Evolutionary conservation across 2,329 filamentous ascomycete species (phyloP).

Genomic region (Plenodomus lindquistii): DNA sequence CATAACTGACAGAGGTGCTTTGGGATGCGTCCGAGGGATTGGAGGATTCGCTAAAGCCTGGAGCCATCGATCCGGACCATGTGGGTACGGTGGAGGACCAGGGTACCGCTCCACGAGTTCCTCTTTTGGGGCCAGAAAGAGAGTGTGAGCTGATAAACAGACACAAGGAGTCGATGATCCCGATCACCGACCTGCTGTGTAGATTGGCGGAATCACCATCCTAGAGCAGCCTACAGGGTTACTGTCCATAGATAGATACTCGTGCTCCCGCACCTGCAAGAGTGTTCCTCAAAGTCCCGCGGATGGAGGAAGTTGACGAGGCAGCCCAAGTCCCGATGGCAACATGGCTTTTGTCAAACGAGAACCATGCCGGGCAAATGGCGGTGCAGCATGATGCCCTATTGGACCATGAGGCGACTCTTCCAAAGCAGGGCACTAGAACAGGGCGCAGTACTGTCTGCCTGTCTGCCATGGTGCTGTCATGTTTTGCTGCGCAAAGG

Average conservation of each 20-base stretch:
- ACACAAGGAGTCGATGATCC: slow-evolving; percentile 2
- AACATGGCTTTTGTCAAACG: slow-evolving; percentile 7
- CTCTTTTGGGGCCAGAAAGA: slow-evolving; percentile 24
- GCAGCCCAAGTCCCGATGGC: slow-evolving; percentile 19
- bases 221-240: slow-evolving; percentile 17
- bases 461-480: slow-evolving; percentile 8
- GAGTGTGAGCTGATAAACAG: neutral
- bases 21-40: slow-evolving; percentile 15
- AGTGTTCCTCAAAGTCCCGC: slow-evolving; percentile 13
- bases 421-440: slow-evolving; percentile 15
- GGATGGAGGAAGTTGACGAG: neutral
- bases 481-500: slow-evolving; percentile 6
- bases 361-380: slow-evolving; percentile 14
- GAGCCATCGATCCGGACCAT: slow-evolving; percentile 13
- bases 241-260: slow-evolving; percentile 10
- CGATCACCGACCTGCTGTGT: slow-evolving; percentile 11
- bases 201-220: slow-evolving; percentile 2
- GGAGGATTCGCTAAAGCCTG: slow-evolving; percentile 15
- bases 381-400: slow-evolving; percentile 17
- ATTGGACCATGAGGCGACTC: slow-evolving; percentile 24
- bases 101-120: slow-evolving; percentile 18
- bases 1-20: slow-evolving; percentile 13
- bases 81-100: slow-evolving; percentile 15
- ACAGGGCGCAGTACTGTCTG: slow-evolving; percentile 30
- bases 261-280: slow-evolving; percentile 33